A percentile compares a stretch with the other conserved stretches of the same genome.
These are phyloP conservation scores for Hygrophorus russula DNA, from an alignment of 768 basidiomycete species.

Conservation along the genomic window DNA sequence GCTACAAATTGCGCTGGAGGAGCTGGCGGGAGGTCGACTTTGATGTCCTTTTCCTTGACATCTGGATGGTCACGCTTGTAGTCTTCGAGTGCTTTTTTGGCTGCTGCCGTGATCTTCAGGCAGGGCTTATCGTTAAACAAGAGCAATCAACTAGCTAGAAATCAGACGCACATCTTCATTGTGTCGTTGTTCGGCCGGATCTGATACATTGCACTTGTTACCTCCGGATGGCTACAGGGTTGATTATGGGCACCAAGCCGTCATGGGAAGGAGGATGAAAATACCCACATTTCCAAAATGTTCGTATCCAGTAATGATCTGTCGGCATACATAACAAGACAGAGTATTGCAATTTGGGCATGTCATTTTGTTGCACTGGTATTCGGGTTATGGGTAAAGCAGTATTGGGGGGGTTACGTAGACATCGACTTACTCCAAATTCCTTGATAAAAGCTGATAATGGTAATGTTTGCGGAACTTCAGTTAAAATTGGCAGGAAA, in stretches of 20 bases:
- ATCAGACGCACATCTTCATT: constrained; percentile 42
- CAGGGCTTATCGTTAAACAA: background rate
- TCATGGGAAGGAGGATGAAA: background rate
- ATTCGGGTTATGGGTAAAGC: background rate
- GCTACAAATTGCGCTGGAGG: constrained; percentile 11
- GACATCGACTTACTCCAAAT: constrained; percentile 39
- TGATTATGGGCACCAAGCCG: background rate
- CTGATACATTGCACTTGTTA: constrained; percentile 59
- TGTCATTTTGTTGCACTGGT: constrained; percentile 89
- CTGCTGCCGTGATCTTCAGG: constrained; percentile 54
- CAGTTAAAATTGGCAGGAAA: background rate
- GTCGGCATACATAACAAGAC: constrained; percentile 79
- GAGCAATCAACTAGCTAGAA: background rate
- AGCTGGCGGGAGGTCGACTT: constrained; percentile 49
- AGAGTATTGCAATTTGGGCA: constrained; percentile 62
- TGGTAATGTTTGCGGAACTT: constrained; percentile 2
- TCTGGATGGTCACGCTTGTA: constrained; percentile 53
- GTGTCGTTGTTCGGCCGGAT: constrained; percentile 52
- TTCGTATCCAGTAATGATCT: constrained; percentile 63
- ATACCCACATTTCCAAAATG: constrained; percentile 42
- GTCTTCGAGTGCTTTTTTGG: constrained; percentile 53
- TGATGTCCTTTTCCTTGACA: constrained; percentile 43
- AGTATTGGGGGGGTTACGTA: background rate
- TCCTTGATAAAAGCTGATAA: constrained; percentile 71
- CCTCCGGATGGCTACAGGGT: constrained; percentile 10